Evolutionary conservation across 139 green algal genomes (phyloP), one percentile per base, ranked within the genome.

Genomic region (Raphidocelis subcapitata): DNA sequence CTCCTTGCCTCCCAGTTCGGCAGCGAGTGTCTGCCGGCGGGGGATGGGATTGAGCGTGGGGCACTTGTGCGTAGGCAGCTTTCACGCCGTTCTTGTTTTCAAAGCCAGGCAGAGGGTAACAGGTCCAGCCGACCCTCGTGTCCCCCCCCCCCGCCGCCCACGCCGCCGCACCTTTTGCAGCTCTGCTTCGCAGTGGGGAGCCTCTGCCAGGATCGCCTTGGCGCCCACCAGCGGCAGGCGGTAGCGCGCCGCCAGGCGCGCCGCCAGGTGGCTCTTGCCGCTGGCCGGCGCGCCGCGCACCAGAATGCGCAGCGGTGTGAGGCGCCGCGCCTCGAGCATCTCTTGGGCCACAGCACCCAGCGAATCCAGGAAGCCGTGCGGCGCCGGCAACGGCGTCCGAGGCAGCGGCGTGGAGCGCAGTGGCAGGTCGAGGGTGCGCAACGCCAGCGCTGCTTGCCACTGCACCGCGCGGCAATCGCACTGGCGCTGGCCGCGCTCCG

Each of bases 81-180:
- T n/a, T n/a, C n/a, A n/a, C n/a, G n/a, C n/a, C n/a, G n/a, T n/a
- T n/a, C n/a, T n/a, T n/a, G n/a, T n/a, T n/a, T n/a, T n/a, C n/a
- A n/a, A n/a, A n/a, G n/a, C n/a, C n/a, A n/a, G n/a, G n/a, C n/a
- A n/a, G n/a, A n/a, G n/a, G n/a, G n/a, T n/a, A n/a, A n/a, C n/a
- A n/a, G n/a, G n/a, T n/a, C n/a, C n/a, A n/a, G n/a, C n/a, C n/a
- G n/a, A n/a, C n/a, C n/a, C n/a, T n/a, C n/a, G 41, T 49, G 41
- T 12, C 12, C 8, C 41, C 41, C 8, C 41, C 8, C 41, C 8
- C 41, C 41, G 8, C 12, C 12, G 12, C 41, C 41, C 41, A 49
- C 12, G 41, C 41, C 41, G 12, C n/a, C 69, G 4, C 15, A 70
- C 70, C 70, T 77, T 77, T 55, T 77, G 70, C 54, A 32, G 68